Base-by-base conservation (phyloP, 78 protist genomes). In the Diacronema lutheri region DNA sequence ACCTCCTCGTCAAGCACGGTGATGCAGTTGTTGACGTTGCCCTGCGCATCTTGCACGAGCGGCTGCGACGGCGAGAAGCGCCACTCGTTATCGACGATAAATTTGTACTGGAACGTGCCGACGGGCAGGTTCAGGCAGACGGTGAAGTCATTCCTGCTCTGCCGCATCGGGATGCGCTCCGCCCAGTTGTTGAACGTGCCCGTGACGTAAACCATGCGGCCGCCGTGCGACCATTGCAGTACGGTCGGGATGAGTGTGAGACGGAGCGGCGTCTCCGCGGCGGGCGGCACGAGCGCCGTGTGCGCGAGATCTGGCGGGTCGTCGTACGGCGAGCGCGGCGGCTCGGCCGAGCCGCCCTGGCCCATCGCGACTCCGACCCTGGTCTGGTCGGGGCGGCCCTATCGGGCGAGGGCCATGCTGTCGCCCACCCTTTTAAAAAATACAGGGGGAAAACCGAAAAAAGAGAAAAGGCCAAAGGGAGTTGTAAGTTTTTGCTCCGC, bases 11-110 rank as follows among this genome's bases (percentile, higher is more conserved):
- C 76, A 11, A 33, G 40, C 19, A 78, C 83, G n/a, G 68, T 78
- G 20, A 78, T 19, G 44, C 65, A 57, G 44, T 78, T 78, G 68
- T 78, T 78, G 68, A 78, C 41, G 46, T 78, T 78, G 74, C 83
- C 83, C 68, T 37, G 35, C 44, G 35, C 74, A n/a, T 78, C 83
- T 26, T 57, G 83, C 44, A 60, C 83, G 10, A 44, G 14, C 14
- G 83, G 83, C 68, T 78, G 74, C 44, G 40, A 56, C n/a, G 65
- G 29, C n/a, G 68, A 41, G 29, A 37, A 78, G n/a, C 83, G 68
- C 83, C 83, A 78, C 46, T 78, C 68, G 68, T 61, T 78, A 50
- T 78, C 83, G 26, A 78, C 83, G 33, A 78, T 78, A 21, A 61
- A 78, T 21, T 78, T 78, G 62, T 78, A 78, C 68, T 78, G 83